Base-by-base conservation (phyloP, 768 basidiomycete species). In the Lenzites betulinus region DNA sequence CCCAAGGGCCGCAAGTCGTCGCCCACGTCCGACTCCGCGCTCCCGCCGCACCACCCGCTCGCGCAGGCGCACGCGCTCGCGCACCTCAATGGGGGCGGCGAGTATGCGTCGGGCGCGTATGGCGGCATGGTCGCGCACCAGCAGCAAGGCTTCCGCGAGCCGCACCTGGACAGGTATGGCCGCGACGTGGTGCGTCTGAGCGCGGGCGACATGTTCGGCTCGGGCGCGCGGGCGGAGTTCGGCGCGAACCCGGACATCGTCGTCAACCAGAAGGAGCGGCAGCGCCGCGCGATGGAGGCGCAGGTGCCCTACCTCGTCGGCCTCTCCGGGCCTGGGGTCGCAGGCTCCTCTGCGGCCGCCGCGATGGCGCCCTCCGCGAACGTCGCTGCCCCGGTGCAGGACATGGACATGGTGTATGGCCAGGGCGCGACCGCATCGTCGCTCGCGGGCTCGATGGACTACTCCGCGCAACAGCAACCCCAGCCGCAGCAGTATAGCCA, bases 181-280 rank as follows among this genome's bases (percentile, higher is more conserved):
- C 64, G 59, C 30, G 64, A 55, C 72, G 76, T 64, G 47, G 65
- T 69, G 28, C 58, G 71, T 18, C 66, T 83, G 67, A 82, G 78
- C 51, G 84, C 86, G n/a, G 83, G 85, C 38, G 87, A 89, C 36
- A 82, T 88, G 81, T 90, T 88, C 70, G 64, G 77, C 20, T 78
- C 81, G 62, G 87, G 88, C 71, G 85, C 87, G 39, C 66, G 82
- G 52, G 83, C 84, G 15, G 83, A 87, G 66, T 77, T 81, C 16
- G 76, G 75, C 54, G 65, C 60, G 35, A 69, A 71, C 67, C 68
- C 70, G 56, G 70, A 71, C 59, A 41, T 71, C 52, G 55, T 66
- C 48, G 68, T 66, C 26, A 39, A 63, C 6, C 70, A 71, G 65
- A 69, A 73, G 62, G 71, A 73, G 69, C 65, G 70, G 22, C 73